Evolutionary conservation across 345 rosid genomes (phyloP).

Genomic region (Melaleuca alternifolia): DNA sequence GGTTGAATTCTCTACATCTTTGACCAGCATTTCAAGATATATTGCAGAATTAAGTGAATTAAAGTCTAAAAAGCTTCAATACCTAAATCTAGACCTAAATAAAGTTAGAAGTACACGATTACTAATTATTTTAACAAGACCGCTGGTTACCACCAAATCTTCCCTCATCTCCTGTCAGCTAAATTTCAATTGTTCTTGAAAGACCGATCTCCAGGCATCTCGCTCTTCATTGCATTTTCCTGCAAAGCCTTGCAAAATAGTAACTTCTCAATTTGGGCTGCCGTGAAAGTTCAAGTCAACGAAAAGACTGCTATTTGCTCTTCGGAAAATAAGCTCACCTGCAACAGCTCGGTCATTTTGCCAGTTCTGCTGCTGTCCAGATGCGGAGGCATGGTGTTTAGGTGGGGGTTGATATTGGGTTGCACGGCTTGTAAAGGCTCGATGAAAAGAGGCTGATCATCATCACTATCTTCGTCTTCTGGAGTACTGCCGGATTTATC

Average conservation of each 20-base stretch:
- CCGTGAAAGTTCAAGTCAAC: neutral
- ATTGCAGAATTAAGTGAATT: neutral
- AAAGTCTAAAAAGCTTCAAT: neutral
- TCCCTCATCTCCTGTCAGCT: neutral
- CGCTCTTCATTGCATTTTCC: conserved; percentile 59
- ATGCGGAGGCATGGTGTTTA: conserved; percentile 35
- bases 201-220: conserved; percentile 2
- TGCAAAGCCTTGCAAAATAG: conserved; percentile 58
- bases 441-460: conserved; percentile 45
- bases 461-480: conserved; percentile 12
- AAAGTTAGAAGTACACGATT: neutral
- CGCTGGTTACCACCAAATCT: neutral
- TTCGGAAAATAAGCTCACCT: conserved; percentile 31
- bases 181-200: neutral
- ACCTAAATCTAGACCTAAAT: neutral
- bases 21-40: neutral
- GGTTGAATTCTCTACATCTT: neutral
- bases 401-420: conserved; percentile 18
- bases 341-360: conserved; percentile 80
- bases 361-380: conserved; percentile 49
- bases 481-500: conserved; percentile 4
- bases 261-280: neutral
- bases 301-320: neutral
- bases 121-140: neutral
- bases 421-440: conserved; percentile 58